Conservation (phyloP, 495 filamentous ascomycete genomes). For the Cetradonia linearis region DNA sequence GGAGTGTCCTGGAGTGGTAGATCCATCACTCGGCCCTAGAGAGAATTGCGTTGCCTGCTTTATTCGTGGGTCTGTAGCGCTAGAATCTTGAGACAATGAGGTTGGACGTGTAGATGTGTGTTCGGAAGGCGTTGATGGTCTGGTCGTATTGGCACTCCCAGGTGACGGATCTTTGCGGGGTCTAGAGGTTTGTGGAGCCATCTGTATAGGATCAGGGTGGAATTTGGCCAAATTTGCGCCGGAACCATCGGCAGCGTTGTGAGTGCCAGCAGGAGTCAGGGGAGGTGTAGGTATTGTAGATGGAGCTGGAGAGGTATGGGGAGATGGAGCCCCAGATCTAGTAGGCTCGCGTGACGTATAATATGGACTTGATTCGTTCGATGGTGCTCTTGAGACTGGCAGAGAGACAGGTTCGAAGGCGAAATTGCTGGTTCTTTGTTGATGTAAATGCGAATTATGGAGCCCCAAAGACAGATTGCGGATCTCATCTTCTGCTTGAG, state of each 20-base stretch:
- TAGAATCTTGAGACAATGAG: conserved; percentile 38
- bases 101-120: conserved; percentile 32
- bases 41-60: conserved; percentile 37
- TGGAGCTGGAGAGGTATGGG: conserved; percentile 25
- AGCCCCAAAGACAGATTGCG: conserved; percentile 61
- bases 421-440: conserved; percentile 72
- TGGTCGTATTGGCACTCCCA: conserved; percentile 34
- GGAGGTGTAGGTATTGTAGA: conserved; percentile 77
- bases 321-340: conserved; percentile 26
- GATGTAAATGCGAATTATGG: conserved; percentile 64
- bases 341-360: conserved; percentile 22
- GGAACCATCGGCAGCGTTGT: conserved; percentile 10
- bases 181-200: conserved; percentile 57
- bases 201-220: conserved; percentile 40
- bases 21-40: conserved; percentile 43
- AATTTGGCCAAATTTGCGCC: conserved; percentile 21
- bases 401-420: conserved; percentile 80
- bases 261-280: conserved; percentile 49
- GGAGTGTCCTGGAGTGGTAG: conserved; percentile 52
- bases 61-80: conserved; percentile 31
- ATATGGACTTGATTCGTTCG: conserved; percentile 30
- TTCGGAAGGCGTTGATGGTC: conserved; percentile 39
- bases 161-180: conserved; percentile 27
- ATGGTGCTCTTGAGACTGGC: conserved; percentile 67
- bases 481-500: conserved; percentile 53